Evolutionary conservation across 2,329 filamentous ascomycete species (phyloP).

Genomic region (Chrysoporthe cubensis): DNA sequence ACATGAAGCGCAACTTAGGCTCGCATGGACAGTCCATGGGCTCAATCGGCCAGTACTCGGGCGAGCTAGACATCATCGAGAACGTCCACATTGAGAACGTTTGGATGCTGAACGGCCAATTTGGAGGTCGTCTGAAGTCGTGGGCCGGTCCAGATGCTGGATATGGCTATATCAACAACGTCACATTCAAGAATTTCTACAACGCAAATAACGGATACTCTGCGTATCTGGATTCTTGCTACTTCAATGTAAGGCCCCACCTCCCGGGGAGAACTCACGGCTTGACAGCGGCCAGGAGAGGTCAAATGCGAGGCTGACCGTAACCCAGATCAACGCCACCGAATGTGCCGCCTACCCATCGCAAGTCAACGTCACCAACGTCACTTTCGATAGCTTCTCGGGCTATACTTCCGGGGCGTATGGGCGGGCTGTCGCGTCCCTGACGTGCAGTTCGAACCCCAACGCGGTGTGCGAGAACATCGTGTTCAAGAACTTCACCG

Average conservation of each 20-base stretch:
- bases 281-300: too few relatives aligned
- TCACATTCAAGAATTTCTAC: conserved; percentile 65
- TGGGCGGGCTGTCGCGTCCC: conserved; percentile 55
- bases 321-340: conserved; percentile 43
- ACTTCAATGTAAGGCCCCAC: conserved; percentile 56
- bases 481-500: conserved; percentile 56
- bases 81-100: conserved; percentile 64
- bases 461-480: conserved; percentile 61
- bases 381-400: conserved; percentile 61
- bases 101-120: conserved; percentile 55
- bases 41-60: conserved; percentile 60
- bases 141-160: conserved; percentile 63
- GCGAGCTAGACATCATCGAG: conserved; percentile 58
- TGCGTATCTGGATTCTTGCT: conserved; percentile 64
- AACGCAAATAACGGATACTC: conserved; percentile 62
- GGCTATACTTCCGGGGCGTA: conserved; percentile 61
- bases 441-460: conserved; percentile 58
- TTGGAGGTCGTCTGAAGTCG: conserved; percentile 62
- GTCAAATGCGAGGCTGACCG: neutral
- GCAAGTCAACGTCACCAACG: conserved; percentile 61
- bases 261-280: neutral
- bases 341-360: conserved; percentile 59
- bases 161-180: conserved; percentile 64
- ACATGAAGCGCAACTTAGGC: conserved; percentile 2
- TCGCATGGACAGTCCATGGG: conserved; percentile 63